A percentile compares a stretch with the other conserved stretches of the same genome.
phyloP scores from a whole-genome alignment of 441 rosid species.

The Sinapis alba region DNA sequence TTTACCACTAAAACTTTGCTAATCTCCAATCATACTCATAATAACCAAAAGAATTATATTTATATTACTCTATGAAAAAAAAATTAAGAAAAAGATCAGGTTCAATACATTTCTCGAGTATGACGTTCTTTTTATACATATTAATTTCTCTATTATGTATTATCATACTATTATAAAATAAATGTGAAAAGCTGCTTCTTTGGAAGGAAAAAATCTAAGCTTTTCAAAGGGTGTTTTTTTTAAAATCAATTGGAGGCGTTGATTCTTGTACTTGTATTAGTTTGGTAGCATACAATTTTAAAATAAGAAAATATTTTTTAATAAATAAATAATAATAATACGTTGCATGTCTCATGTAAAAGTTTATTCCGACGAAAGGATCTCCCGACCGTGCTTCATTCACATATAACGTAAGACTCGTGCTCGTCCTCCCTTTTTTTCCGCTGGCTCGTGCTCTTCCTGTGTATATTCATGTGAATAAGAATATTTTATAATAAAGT shows the following conservation, averaged over 20 bases:
- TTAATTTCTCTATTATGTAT: no score
- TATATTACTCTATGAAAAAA: not conserved
- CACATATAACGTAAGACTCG: slow-evolving; percentile 9
- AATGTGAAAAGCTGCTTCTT: slow-evolving; percentile 11
- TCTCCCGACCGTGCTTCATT: slow-evolving; percentile 10
- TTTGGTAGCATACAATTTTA: not conserved
- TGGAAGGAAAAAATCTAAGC: slow-evolving; percentile 27
- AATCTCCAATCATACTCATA: not conserved
- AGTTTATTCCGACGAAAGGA: slow-evolving; percentile 22
- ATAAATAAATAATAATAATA: not conserved
- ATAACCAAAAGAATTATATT: not conserved
- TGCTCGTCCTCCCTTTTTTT: not conserved
- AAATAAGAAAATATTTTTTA: not conserved
- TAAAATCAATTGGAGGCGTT: slow-evolving; percentile 23
- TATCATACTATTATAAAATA: not conserved
- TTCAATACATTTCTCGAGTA: not conserved
- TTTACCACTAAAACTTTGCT: not conserved
- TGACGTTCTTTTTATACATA: not conserved
- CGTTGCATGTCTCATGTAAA: slow-evolving; percentile 21
- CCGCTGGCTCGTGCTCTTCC: slow-evolving; percentile 8
- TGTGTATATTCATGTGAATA: slow-evolving; percentile 3
- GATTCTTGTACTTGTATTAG: slow-evolving; percentile 13
- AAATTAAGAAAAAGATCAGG: not conserved
- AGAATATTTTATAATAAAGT: not conserved
- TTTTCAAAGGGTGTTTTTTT: slow-evolving; percentile 7